Evolutionary conservation across 1,284 basidiomycete species (phyloP).

Genomic region (Cystobasidium sp.): DNA sequence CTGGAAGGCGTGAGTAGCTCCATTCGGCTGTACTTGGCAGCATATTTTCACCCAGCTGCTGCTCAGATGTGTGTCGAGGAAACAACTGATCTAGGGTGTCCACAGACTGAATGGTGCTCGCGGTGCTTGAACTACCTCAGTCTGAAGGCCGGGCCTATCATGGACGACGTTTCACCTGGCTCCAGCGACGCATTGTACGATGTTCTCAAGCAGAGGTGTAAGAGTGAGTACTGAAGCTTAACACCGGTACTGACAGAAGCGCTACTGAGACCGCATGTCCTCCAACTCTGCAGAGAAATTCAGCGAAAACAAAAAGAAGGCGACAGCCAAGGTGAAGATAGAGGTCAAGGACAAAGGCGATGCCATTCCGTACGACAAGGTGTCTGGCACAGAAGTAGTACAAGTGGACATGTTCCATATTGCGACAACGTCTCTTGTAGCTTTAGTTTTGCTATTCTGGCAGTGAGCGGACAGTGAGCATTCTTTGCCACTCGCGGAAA

Average conservation of each 20-base stretch:
- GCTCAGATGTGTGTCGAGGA: no score
- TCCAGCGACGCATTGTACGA: not conserved
- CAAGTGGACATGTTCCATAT: no score
- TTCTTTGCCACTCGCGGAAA: no score
- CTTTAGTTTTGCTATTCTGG: no score
- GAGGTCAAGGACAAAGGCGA: not conserved
- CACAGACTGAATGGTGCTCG: slow-evolving; percentile 24
- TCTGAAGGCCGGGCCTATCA: slow-evolving; percentile 20
- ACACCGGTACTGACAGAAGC: not conserved
- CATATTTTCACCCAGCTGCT: slow-evolving; percentile 1
- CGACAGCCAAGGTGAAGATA: not conserved
- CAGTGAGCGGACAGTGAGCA: no score
- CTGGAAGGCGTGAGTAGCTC: slow-evolving; percentile 13
- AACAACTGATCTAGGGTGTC: not conserved
- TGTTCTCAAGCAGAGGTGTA: slow-evolving; percentile 14
- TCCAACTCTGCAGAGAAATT: slow-evolving; percentile 13
- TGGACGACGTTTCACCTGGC: slow-evolving; percentile 22
- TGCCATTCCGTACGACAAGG: no score
- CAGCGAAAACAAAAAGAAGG: not conserved
- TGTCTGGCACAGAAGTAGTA: no score
- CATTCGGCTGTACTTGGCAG: no score
- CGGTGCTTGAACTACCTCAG: slow-evolving; percentile 27
- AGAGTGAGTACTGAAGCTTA: slow-evolving; percentile 1
- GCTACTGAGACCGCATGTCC: not conserved
- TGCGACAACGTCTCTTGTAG: no score